Evolutionary conservation across 306 rosid species (phyloP).

Genomic region (Vigna mungo): DNA sequence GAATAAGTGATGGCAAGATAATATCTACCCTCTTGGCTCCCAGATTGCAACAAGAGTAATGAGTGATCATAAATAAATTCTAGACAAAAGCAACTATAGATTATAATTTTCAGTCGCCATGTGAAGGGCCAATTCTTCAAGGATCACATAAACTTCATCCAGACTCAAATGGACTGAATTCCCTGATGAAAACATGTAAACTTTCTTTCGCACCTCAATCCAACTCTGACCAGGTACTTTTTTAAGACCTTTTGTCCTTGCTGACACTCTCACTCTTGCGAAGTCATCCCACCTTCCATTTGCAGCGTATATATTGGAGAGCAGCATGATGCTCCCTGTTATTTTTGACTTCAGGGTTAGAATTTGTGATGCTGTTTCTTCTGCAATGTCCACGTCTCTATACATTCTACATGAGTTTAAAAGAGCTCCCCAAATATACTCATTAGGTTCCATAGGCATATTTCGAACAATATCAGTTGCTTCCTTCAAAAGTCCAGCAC

Average conservation of each 20-base stretch:
- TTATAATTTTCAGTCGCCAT: slow-evolving; percentile 53
- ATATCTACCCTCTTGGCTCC: neutral
- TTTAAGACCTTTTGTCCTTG: slow-evolving; percentile 71
- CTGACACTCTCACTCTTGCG: slow-evolving; percentile 75
- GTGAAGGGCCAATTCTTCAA: slow-evolving; percentile 69
- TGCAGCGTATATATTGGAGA: slow-evolving; percentile 82
- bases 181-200: slow-evolving; percentile 72
- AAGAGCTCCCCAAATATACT: slow-evolving; percentile 80
- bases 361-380: slow-evolving; percentile 62
- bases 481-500: slow-evolving; percentile 80
- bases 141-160: slow-evolving; percentile 57
- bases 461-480: slow-evolving; percentile 64
- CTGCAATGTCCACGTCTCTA: slow-evolving; percentile 61
- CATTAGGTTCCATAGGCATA: slow-evolving; percentile 84
- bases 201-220: slow-evolving; percentile 77
- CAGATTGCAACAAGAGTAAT: slow-evolving; percentile 39
- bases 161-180: slow-evolving; percentile 51
- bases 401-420: slow-evolving; percentile 77
- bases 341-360: slow-evolving; percentile 50
- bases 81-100: slow-evolving; percentile 30
- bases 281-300: slow-evolving; percentile 87
- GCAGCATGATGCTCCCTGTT: slow-evolving; percentile 76
- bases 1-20: no score
- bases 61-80: slow-evolving; percentile 40
- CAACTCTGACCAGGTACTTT: slow-evolving; percentile 80